Base-by-base conservation (phyloP, 371 early-diverging fungal genomes). In the Zychaea mexicana region DNA sequence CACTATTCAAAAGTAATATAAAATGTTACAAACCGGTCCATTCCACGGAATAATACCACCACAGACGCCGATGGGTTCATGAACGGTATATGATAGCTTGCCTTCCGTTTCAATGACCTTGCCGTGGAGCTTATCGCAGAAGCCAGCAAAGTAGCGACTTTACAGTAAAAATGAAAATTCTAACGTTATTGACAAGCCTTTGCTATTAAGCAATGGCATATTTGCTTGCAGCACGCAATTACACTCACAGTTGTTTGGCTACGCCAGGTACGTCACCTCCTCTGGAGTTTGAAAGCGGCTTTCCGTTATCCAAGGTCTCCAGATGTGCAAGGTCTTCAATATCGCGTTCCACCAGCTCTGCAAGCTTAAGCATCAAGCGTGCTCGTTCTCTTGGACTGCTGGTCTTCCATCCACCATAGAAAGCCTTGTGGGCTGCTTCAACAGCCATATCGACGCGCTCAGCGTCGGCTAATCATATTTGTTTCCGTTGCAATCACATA, bases 41-140 rank as follows among this genome's bases (percentile, higher is more conserved):
- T 96, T 96, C 83, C 92, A 94, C 27, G 90, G 86, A 42, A 90
- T 88, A 58, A 95, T 92, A 32, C 89, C 82, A 15, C 86, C 94
- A 69, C 85, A 81, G 10, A 94, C 91, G 69, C 95, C 95, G 56
- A 90, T 74, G 0, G 95, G 94, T 70, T 93, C 92, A 39, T 86
- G 85, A 42, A 86, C 75, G 0, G 93, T 92, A 61, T 88, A 94
- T 19, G 83, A 82, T 3, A 81, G 67, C 19, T 69, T 72, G 28
- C 81, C 81, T 36, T 73, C 71, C 3, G 79, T 77, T 8, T 81
- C 74, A 57, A 71, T 73, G 10, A 78, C 74, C 62, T 86, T 79
- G 59, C 81, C 81, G 54, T 88, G 81, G 9, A 90, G 66, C 73
- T 92, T 92, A 73, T 94, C 95, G 15, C 92, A 85, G 62, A 84